Conservation (phyloP, 257 asterid species). For the Parsonsia alboflavescens region DNA sequence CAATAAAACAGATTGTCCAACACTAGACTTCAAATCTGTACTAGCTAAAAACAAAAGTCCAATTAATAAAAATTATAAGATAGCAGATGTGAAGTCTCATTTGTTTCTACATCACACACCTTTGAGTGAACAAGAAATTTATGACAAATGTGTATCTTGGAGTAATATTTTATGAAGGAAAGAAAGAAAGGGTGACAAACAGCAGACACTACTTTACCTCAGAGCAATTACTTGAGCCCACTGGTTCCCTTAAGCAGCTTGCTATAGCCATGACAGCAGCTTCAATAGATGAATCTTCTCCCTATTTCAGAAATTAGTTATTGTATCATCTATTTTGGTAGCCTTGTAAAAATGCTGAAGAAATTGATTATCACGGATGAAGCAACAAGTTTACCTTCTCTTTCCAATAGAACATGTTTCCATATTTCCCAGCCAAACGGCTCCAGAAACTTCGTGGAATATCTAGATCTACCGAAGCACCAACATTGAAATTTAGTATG, state of each 20-base stretch:
- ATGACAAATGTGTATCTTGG: background rate
- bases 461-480: conserved; percentile 84
- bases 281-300: conserved; percentile 83
- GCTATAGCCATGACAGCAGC: conserved; percentile 87
- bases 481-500: conserved; percentile 84
- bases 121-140: background rate
- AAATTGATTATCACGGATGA: background rate
- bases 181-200: background rate
- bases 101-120: background rate
- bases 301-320: conserved; percentile 32
- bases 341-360: background rate
- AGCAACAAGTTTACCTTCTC: conserved; percentile 50
- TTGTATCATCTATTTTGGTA: background rate
- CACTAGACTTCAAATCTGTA: background rate
- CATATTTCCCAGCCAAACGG: conserved; percentile 86
- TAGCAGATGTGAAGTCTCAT: background rate
- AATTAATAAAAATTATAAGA: background rate
- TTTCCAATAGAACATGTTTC: conserved; percentile 92
- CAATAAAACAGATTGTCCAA: background rate
- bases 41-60: background rate
- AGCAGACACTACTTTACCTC: conserved; percentile 41
- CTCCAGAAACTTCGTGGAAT: conserved; percentile 95
- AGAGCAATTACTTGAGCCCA: conserved; percentile 60
- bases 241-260: conserved; percentile 76
- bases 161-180: background rate